phyloP scores from a whole-genome alignment of 78 protist species.

The Isochrysis galbana region DNA sequence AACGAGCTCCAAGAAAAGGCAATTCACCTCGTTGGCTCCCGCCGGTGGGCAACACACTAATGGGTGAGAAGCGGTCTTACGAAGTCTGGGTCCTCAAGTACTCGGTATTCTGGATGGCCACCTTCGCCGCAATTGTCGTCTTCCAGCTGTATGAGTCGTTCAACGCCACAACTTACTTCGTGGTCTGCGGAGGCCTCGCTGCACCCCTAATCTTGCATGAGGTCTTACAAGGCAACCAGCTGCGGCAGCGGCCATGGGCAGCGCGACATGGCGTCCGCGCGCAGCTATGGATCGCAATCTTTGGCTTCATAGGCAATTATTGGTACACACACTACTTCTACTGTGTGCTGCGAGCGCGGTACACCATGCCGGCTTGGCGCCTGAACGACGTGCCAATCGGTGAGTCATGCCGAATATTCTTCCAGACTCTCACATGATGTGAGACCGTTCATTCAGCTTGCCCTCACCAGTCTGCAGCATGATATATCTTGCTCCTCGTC shows the following conservation, averaged over 20 bases:
- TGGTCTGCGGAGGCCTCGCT: slow-evolving; percentile 17
- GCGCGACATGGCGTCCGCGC: neutral
- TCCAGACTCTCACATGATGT: too few relatives aligned
- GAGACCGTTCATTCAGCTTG: too few relatives aligned
- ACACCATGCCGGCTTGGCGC: slow-evolving; percentile 32
- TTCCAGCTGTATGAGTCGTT: neutral
- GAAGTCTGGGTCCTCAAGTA: neutral
- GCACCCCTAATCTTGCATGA: neutral
- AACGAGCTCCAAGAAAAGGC: neutral
- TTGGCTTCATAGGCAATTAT: slow-evolving; percentile 19
- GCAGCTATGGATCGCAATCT: neutral
- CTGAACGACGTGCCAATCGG: slow-evolving; percentile 17
- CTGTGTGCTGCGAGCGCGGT: slow-evolving; percentile 11
- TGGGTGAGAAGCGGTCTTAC: neutral
- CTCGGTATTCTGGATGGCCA: neutral
- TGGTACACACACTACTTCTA: slow-evolving; percentile 33
- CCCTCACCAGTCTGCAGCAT: too few relatives aligned
- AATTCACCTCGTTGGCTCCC: neutral
- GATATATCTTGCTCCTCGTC: too few relatives aligned
- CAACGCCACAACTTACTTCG: neutral
- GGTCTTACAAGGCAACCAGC: neutral
- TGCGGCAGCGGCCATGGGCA: neutral
- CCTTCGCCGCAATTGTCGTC: neutral
- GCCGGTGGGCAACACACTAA: too few relatives aligned
- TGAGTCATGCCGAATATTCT: too few relatives aligned